A percentile compares a stretch with the other conserved stretches of the same genome.
These are phyloP conservation scores for Chalara sp. DNA, from an alignment of 2,329 filamentous ascomycete species.

Conservation along the genomic window DNA sequence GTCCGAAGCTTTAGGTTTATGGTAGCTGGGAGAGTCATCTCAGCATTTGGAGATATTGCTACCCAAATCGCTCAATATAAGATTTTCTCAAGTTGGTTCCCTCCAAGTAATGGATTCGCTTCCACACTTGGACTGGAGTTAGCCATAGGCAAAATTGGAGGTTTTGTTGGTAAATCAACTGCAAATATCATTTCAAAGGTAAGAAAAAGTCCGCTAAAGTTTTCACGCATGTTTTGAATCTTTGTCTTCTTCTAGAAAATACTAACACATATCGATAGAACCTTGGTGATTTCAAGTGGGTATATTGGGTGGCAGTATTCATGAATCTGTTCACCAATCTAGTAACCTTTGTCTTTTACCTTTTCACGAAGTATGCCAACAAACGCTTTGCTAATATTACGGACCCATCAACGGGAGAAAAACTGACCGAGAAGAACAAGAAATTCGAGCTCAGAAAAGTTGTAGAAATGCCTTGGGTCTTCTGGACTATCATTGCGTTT, in stretches of 20 bases:
- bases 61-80: too few relatives aligned
- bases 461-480: conserved; percentile 51
- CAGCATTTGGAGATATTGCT: background rate
- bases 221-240: background rate
- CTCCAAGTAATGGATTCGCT: too few relatives aligned
- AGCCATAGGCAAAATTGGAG: too few relatives aligned
- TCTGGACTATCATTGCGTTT: conserved; percentile 49
- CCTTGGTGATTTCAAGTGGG: conserved; percentile 54
- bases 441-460: conserved; percentile 49
- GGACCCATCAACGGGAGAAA: conserved; percentile 52
- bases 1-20: conserved; percentile 52
- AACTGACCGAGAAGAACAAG: conserved; percentile 52
- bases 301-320: conserved; percentile 54
- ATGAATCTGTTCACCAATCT: conserved; percentile 59
- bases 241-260: too few relatives aligned
- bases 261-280: conserved; percentile 40
- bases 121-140: too few relatives aligned
- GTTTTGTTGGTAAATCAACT: too few relatives aligned
- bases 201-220: too few relatives aligned
- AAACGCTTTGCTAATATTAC: too few relatives aligned
- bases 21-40: conserved; percentile 47
- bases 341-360: conserved; percentile 45
- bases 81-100: too few relatives aligned
- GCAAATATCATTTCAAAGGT: too few relatives aligned
- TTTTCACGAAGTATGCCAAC: conserved; percentile 41